Evolutionary conservation across 768 basidiomycete genomes (phyloP).

Genomic region (Daedaleopsis nitida): DNA sequence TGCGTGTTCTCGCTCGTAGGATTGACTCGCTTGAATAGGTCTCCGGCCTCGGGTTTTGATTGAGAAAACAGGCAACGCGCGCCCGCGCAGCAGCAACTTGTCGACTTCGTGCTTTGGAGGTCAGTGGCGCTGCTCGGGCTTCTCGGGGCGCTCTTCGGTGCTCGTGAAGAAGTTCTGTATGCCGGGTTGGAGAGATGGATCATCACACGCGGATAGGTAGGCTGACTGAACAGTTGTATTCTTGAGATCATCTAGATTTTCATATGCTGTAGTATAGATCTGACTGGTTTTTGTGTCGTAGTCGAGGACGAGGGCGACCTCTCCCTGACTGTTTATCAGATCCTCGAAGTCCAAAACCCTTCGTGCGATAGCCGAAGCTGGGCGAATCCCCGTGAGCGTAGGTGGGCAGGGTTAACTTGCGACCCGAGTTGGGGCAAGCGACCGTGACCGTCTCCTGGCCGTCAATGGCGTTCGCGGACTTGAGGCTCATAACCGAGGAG

Average conservation of each 20-base stretch:
- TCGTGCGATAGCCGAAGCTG: not conserved
- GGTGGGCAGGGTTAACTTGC: not conserved
- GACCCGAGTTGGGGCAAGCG: not conserved
- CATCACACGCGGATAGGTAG: too few species aligned
- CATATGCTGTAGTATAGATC: not conserved
- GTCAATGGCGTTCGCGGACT: not conserved
- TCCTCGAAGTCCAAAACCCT: slow-evolving; percentile 5
- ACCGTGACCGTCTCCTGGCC: not conserved
- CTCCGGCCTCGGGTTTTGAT: too few species aligned
- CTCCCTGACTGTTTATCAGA: slow-evolving; percentile 6
- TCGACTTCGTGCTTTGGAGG: too few species aligned
- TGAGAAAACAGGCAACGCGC: too few species aligned
- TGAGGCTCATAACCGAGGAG: not conserved
- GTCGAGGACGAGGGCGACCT: slow-evolving; percentile 2
- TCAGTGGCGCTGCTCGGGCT: too few species aligned
- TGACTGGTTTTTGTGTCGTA: not conserved
- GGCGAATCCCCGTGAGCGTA: not conserved
- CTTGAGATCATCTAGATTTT: not conserved
- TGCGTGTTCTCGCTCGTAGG: too few species aligned
- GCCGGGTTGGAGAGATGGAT: too few species aligned
- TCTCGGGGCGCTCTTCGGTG: too few species aligned
- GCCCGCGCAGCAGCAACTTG: too few species aligned
- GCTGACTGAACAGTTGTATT: not conserved
- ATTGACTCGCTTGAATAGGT: too few species aligned
- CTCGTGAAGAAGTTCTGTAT: too few species aligned